Evolutionary conservation across 1,284 basidiomycete species (phyloP), one percentile per base, ranked within the genome.

Genomic region (Coniferiporia sulphurascens): DNA sequence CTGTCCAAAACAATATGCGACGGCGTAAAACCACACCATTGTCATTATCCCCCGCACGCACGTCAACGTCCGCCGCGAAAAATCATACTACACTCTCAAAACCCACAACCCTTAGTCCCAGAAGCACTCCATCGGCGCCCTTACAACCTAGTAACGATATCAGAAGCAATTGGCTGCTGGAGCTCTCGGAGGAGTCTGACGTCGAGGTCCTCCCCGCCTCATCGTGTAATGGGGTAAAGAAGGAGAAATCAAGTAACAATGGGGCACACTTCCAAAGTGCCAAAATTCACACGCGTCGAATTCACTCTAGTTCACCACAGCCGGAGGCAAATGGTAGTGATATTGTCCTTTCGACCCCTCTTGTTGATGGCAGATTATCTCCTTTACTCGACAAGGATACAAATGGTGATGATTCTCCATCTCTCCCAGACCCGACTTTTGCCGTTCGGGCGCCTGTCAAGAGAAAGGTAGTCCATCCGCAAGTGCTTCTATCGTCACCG

Each of bases 401-500:
- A 2, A 46, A 46, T 21, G 38, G 38, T 15, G 38, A 41, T 3
- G 44, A 46, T 15, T 9, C 44, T 21, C 17, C 27, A 9, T 41
- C 49, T 21, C 2, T 41, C 10, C 60, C 60, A 12, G 51, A 58
- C 12, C 79, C 80, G 4, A 70, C 74, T 10, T 60, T 75, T 43
- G 79, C 76, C 21, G 60, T 66, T 44, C 68, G 70, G n/a, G 48
- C 53, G 52, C 54, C 59, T 34, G 49, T 50, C 19, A 56, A 55
- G 57, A 55, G 64, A 44, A 62, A 58, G 50, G 51, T 46, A 56
- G 49, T 45, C 35, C 38, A 49, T 54, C 17, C 59, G 13, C 45
- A 38, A 4, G 27, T 38, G 38, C 54, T 60, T 36, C 41, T 59
- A 38, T 81, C 78, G 1, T 77, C 78, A 6, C 71, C 72, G 15